Evolutionary conservation across 805 yeast species (phyloP), one percentile per base, ranked within the genome.

Genomic region (Lachancea mirantina): DNA sequence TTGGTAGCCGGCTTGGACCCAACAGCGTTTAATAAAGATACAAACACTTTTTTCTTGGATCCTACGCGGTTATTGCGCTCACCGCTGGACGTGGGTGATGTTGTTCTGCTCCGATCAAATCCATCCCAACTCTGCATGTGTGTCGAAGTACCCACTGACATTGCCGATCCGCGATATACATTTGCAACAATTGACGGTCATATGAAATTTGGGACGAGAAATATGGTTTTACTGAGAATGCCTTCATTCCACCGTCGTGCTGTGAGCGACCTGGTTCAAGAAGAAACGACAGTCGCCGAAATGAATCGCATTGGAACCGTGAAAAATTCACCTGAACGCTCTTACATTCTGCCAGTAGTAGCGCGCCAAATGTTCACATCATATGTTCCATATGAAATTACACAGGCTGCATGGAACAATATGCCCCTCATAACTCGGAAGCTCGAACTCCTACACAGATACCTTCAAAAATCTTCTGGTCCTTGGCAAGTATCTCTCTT

Each of bases 151-250:
- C 88, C 88, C 0, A 42, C 49, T 4, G 50, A 59, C 4, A 49
- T 70, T 2, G 59, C 61, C 11, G 78, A 76, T 28, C 71, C 74
- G 16, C 57, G 76, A 19, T 79, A 72, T 43, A 71, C 83, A 0
- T 66, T 76, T 38, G 60, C 76, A 30, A 68, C 70, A 34, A 63
- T 66, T 19, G 68, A 68, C 36, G 92, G 92, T 7, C 73, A 68
- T 27, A 54, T 81, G 10, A 45, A 59, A 2, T 78, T 69, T 55
- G 64, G 64, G 1, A 59, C 70, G 8, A 68, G 65, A 35, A 51
- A 61, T 13, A 52, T 57, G 10, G 65, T 79, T 32, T 59, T 62
- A 22, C 46, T 72, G 19, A 60, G 84, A 28, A 59, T 81, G 8
- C 87, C 88, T 1, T 43, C 52, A 24, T 38, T 47, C 2, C 38